Conservation (phyloP, 225 moss, liverwort and hornwort genomes). For the Climacium dendroides region DNA sequence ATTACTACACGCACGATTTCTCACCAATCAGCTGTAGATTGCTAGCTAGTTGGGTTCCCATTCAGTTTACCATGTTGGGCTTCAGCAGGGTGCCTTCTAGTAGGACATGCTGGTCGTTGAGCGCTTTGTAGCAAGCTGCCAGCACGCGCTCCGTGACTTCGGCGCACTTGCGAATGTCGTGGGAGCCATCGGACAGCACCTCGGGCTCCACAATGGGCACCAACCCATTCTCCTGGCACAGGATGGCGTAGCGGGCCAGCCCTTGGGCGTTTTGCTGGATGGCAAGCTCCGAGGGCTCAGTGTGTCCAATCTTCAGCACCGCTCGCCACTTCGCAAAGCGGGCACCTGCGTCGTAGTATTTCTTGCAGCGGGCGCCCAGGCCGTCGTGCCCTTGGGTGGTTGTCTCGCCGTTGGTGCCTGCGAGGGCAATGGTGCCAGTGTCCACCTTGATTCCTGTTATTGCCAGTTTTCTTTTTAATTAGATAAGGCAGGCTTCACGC, state of each 20-base stretch:
- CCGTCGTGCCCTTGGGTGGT: slow-evolving; percentile 48
- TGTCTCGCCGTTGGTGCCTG: slow-evolving; percentile 45
- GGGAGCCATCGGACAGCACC: slow-evolving; percentile 28
- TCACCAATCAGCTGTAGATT: too few relatives aligned
- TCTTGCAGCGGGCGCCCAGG: slow-evolving; percentile 30
- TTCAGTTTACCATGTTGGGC: slow-evolving; percentile 29
- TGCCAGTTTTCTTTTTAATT: too few relatives aligned
- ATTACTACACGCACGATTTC: too few relatives aligned
- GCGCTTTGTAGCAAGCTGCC: slow-evolving; percentile 42
- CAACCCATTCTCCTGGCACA: slow-evolving; percentile 40
- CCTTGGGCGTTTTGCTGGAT: slow-evolving; percentile 50
- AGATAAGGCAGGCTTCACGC: neutral
- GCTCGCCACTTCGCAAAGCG: slow-evolving; percentile 46
- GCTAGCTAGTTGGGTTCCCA: neutral
- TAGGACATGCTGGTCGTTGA: slow-evolving; percentile 44
- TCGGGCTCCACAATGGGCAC: slow-evolving; percentile 45
- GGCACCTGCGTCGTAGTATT: slow-evolving; percentile 38
- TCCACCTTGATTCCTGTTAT: slow-evolving; percentile 42
- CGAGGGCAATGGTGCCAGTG: slow-evolving; percentile 26
- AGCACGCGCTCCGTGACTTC: slow-evolving; percentile 45
- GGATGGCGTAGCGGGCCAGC: slow-evolving; percentile 35
- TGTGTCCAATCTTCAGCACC: slow-evolving; percentile 42
- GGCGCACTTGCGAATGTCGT: slow-evolving; percentile 49
- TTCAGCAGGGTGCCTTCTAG: slow-evolving; percentile 39
- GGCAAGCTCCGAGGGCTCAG: slow-evolving; percentile 29